Evolutionary conservation across 2,329 filamentous ascomycete species (phyloP).

Genomic region (Nemania abortiva): DNA sequence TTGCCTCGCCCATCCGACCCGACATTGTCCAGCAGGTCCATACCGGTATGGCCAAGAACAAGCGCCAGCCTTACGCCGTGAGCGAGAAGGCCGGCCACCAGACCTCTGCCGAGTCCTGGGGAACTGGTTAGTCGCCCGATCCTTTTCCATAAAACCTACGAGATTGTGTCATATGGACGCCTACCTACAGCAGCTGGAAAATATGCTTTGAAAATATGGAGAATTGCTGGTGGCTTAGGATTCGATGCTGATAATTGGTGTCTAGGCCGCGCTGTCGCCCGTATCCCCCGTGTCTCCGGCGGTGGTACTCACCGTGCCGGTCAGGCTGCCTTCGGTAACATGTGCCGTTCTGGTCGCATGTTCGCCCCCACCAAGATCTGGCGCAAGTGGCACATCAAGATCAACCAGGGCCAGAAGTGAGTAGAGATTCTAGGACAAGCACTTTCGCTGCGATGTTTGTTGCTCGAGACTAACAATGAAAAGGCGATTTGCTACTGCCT

Average conservation of each 20-base stretch:
- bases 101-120: slow-evolving; percentile 99
- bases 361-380: slow-evolving; percentile 99
- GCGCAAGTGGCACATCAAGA: slow-evolving; percentile 99
- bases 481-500: slow-evolving; percentile 97
- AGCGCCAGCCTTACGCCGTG: slow-evolving; percentile 99
- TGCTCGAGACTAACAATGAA: slow-evolving; percentile 38
- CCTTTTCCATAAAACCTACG: slow-evolving; percentile 13
- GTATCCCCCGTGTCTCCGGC: slow-evolving; percentile 99
- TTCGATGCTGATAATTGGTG: slow-evolving; percentile 35
- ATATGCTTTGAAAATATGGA: slow-evolving; percentile 1
- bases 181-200: neutral
- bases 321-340: slow-evolving; percentile 99
- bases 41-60: slow-evolving; percentile 99
- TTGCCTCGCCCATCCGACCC: slow-evolving; percentile 95
- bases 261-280: slow-evolving; percentile 95
- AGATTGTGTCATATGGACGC: neutral
- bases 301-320: slow-evolving; percentile 99
- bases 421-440: slow-evolving; percentile 48
- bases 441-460: neutral
- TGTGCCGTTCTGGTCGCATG: slow-evolving; percentile 99
- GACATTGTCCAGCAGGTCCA: slow-evolving; percentile 99
- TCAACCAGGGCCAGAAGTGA: slow-evolving; percentile 98
- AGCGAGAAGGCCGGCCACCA: slow-evolving; percentile 99
- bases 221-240: slow-evolving; percentile 14
- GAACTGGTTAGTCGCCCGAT: slow-evolving; percentile 83